These are phyloP conservation scores for Xylariaceae sp. DNA, from an alignment of 2,329 filamentous ascomycete genomes.

Conservation along the genomic window DNA sequence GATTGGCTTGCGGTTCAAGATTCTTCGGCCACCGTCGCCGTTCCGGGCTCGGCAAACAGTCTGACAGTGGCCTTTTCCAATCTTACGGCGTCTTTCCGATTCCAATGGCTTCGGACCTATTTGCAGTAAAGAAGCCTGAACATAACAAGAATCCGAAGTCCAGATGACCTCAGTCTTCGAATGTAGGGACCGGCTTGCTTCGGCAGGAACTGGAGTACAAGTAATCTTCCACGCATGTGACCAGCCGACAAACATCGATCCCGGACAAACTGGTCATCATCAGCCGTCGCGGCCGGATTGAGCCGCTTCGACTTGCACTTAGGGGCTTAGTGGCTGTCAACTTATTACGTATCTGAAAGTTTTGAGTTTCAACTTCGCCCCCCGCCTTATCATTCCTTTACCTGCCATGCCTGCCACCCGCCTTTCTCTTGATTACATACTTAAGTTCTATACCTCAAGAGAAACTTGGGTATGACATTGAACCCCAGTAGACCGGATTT, in stretches of 20 bases:
- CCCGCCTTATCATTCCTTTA: conserved; percentile 29
- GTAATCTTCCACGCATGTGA: conserved; percentile 31
- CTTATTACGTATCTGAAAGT: conserved; percentile 37
- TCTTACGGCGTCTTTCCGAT: not conserved
- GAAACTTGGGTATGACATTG: too few relatives aligned
- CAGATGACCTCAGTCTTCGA: too few relatives aligned
- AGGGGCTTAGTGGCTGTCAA: conserved; percentile 52
- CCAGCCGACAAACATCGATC: conserved; percentile 19
- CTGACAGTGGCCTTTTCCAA: conserved; percentile 15
- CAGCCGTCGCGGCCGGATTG: conserved; percentile 32
- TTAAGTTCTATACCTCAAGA: not conserved
- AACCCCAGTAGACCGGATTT: not conserved
- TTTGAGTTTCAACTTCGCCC: conserved; percentile 27
- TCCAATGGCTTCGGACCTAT: not conserved
- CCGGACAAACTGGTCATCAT: conserved; percentile 25
- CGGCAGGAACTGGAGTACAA: conserved; percentile 29
- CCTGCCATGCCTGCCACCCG: too few relatives aligned
- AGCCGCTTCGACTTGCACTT: conserved; percentile 58
- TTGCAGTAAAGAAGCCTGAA: not conserved
- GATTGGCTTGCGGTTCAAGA: conserved; percentile 31
- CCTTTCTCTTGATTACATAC: conserved; percentile 4
- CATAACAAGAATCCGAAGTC: not conserved
- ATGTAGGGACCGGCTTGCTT: conserved; percentile 39
- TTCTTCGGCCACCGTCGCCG: conserved; percentile 28
- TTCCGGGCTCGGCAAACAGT: conserved; percentile 29